These are phyloP conservation scores for Solidago caesia DNA, from an alignment of 129 eudicot genomes.

Conservation along the genomic window DNA sequence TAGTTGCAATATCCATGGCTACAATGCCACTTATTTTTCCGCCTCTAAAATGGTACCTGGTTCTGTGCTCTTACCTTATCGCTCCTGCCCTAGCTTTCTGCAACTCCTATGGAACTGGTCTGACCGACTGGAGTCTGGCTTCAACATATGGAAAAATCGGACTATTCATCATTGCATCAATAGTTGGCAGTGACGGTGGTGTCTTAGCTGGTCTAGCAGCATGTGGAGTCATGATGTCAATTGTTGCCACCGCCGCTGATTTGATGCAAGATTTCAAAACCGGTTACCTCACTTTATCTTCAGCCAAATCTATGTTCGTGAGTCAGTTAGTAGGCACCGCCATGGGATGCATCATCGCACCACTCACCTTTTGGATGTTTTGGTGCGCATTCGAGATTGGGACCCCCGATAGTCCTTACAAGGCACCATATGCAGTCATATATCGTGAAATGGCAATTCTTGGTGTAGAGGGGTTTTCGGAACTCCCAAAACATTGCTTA, in stretches of 20 bases:
- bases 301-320: slow-evolving; percentile 84
- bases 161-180: slow-evolving; percentile 79
- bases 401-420: slow-evolving; percentile 83
- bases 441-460: slow-evolving; percentile 89
- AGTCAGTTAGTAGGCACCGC: slow-evolving; percentile 87
- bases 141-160: slow-evolving; percentile 92
- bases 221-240: slow-evolving; percentile 91
- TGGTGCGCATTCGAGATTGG: slow-evolving; percentile 90
- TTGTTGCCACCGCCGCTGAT: slow-evolving; percentile 87
- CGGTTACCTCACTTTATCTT: slow-evolving; percentile 82
- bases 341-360: slow-evolving; percentile 90
- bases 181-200: slow-evolving; percentile 73
- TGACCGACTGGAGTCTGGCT: slow-evolving; percentile 92
- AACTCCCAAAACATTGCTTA: slow-evolving; percentile 80
- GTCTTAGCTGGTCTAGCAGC: slow-evolving; percentile 89
- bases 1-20: slow-evolving; percentile 74
- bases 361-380: slow-evolving; percentile 81
- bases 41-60: slow-evolving; percentile 86
- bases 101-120: slow-evolving; percentile 95
- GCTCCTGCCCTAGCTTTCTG: slow-evolving; percentile 98
- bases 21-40: slow-evolving; percentile 77
- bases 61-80: slow-evolving; percentile 64
- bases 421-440: slow-evolving; percentile 93
- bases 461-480: slow-evolving; percentile 90
- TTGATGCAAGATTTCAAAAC: slow-evolving; percentile 96